Evolutionary conservation across 2,329 filamentous ascomycete species (phyloP).

Genomic region (Colletotrichum horii): DNA sequence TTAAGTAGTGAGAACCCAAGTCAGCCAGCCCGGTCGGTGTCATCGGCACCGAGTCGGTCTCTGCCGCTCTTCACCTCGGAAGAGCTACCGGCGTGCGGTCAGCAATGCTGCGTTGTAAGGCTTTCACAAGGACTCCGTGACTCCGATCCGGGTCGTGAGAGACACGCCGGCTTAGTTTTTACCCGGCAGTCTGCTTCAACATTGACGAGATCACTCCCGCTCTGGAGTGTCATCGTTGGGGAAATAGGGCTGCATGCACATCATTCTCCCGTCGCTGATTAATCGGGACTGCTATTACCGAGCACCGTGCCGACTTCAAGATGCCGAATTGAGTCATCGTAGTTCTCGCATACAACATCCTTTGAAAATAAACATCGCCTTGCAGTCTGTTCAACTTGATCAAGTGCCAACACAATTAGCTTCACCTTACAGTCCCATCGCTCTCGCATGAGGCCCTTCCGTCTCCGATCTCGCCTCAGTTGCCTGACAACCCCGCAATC

Average conservation of each 20-base stretch:
- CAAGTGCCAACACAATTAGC: neutral
- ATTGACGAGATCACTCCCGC: neutral
- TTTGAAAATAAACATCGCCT: neutral
- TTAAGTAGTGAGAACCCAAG: neutral
- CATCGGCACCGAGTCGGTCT: constrained; percentile 6
- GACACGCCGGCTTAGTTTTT: neutral
- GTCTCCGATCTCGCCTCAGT: neutral
- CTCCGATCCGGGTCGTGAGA: neutral
- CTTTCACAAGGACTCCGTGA: neutral
- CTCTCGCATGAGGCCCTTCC: neutral
- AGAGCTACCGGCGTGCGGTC: neutral
- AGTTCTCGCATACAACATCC: neutral
- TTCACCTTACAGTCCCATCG: neutral
- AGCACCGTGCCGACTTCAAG: neutral
- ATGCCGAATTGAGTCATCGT: neutral
- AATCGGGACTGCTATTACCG: neutral
- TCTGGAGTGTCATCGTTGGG: neutral
- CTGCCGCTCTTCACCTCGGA: neutral
- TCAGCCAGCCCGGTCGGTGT: neutral
- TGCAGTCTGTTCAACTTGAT: neutral
- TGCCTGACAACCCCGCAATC: neutral
- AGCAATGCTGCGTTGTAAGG: neutral
- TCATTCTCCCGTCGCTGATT: neutral
- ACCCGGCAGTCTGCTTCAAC: neutral
- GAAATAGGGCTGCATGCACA: neutral